Percentiles rank a stretch among this genome's conserved stretches.
These are phyloP conservation scores for Mycena leptocephala DNA, from an alignment of 768 basidiomycete species.

Conservation along the genomic window DNA sequence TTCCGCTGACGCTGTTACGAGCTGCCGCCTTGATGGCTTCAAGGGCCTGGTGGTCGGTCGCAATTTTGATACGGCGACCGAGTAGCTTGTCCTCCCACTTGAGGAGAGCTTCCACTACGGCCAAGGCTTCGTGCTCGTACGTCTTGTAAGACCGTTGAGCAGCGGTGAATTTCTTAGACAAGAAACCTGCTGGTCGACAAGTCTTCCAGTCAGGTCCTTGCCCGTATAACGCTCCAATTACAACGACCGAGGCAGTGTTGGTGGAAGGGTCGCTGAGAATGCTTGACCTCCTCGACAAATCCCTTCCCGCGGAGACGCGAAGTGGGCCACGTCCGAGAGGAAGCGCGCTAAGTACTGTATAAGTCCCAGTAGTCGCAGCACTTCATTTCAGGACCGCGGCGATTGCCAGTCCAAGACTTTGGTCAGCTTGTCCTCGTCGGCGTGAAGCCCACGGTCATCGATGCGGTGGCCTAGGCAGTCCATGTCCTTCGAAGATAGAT, in stretches of 20 bases:
- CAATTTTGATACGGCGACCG: no score
- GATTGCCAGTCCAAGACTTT: neutral
- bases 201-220: neutral
- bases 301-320: neutral
- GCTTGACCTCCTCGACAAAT: neutral
- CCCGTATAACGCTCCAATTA: neutral
- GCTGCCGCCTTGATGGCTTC: no score
- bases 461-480: no score
- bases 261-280: neutral
- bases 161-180: neutral
- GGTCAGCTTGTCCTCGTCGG: slow-evolving; percentile 37
- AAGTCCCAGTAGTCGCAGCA: neutral
- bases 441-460: slow-evolving; percentile 47
- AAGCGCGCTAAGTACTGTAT: neutral
- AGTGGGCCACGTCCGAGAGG: neutral
- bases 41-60: no score
- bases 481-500: slow-evolving; percentile 43
- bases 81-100: no score
- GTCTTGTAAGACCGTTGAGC: neutral
- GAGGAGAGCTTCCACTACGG: neutral
- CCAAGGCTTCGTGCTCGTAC: neutral
- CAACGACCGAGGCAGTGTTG: neutral
- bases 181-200: neutral
- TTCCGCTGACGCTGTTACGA: no score
- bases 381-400: neutral